Evolutionary conservation across 768 basidiomycete species (phyloP).

Genomic region (Suillus subluteus): DNA sequence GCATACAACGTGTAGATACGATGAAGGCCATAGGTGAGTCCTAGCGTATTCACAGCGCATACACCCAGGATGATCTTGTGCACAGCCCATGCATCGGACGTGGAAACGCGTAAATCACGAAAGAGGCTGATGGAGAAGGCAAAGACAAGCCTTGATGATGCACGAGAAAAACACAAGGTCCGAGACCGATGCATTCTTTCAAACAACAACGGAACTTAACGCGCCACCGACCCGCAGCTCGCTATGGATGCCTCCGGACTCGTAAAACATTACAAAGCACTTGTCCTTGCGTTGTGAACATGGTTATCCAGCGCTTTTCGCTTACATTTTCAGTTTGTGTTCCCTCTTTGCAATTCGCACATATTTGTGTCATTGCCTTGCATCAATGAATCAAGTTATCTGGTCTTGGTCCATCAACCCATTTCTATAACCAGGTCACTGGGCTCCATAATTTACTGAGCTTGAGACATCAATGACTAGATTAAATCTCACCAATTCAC

Average conservation of each 20-base stretch:
- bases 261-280: slow-evolving; percentile 46
- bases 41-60: neutral
- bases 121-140: slow-evolving; percentile 36
- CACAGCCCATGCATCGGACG: slow-evolving; percentile 36
- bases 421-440: neutral
- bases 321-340: neutral
- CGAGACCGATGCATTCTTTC: slow-evolving; percentile 2
- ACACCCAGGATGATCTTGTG: slow-evolving; percentile 1
- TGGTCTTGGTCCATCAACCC: neutral
- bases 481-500: slow-evolving; percentile 49
- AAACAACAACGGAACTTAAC: neutral
- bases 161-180: slow-evolving; percentile 43
- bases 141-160: slow-evolving; percentile 38
- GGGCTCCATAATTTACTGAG: slow-evolving; percentile 7
- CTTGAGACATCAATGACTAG: neutral
- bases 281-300: slow-evolving; percentile 25
- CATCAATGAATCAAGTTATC: neutral
- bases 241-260: slow-evolving; percentile 41
- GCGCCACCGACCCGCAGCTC: slow-evolving; percentile 28
- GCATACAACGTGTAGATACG: slow-evolving; percentile 33
- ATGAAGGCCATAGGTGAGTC: slow-evolving; percentile 39
- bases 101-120: slow-evolving; percentile 38
- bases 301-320: neutral
- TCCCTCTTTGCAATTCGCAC: neutral
- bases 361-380: neutral